Base-by-base conservation (phyloP, 2,329 filamentous ascomycete species). In the Fusarium compactum region DNA sequence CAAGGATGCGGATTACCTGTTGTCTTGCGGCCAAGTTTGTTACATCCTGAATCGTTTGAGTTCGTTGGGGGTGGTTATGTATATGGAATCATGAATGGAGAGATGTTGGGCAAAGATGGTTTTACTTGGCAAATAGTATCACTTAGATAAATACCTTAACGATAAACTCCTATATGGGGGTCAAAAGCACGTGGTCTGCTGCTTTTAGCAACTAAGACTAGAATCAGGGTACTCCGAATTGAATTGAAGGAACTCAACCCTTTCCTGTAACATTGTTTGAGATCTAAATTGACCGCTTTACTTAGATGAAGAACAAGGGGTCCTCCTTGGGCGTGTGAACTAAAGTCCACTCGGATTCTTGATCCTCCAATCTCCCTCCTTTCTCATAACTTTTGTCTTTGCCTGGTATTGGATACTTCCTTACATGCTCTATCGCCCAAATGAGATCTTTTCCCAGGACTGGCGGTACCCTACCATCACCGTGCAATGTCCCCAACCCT, bases 341-440 rank as follows among this genome's bases (percentile, higher is more conserved):
- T 25, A 70, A 10, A 14, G 71, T 59, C 72, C 72, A 74, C 14
- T 52, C 52, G 16, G 25, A 41, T 14, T 47, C 15, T 12, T 38
- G 20, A 15, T 10, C 6, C 20, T 24, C 45, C 16, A 10, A 6
- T 2, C 2, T 7, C 8, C 10, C 8, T 12, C 16, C 18, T 14
- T 25, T 29, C 2, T 34, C 47, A 7, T 67, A 29, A 2, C 30
- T 8, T 15, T 43, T 24, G 2, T 27, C 63, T 8, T 78, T 73
- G 0, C 68, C 76, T 1, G 80, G 78, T 45, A 81, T 78, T 2
- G 83, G 82, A 63, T 86, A 86, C 65, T 86, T 86, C 38, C 74
- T 80, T 6, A 86, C 60, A 63, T 86, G 77, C 38, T 85, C 83
- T 34, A 86, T 72, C 0, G 84, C 85, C 82, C 84, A 85, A 1